These are phyloP conservation scores for Rhododendron griersonianum DNA, from an alignment of 148 eudicot species.

Conservation along the genomic window DNA sequence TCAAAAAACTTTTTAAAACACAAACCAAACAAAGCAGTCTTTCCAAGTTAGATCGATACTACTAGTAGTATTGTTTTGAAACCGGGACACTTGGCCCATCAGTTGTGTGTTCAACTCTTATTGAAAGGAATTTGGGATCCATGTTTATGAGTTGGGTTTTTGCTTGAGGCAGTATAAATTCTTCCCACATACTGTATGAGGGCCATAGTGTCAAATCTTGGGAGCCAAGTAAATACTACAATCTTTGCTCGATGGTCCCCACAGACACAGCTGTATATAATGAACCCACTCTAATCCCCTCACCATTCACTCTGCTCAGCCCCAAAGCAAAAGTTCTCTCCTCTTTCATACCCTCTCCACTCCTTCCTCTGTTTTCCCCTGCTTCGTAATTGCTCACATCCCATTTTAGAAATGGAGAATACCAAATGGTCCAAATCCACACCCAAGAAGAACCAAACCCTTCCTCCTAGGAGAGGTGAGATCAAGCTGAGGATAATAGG, in stretches of 20 bases:
- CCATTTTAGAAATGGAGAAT: conserved; percentile 4
- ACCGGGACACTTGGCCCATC: too few relatives aligned
- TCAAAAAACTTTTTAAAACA: too few relatives aligned
- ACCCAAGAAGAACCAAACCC: not conserved
- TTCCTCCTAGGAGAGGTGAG: conserved; percentile 21
- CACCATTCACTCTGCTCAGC: not conserved
- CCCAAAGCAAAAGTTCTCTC: not conserved
- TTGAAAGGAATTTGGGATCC: too few relatives aligned
- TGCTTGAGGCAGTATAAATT: too few relatives aligned
- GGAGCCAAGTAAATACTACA: not conserved
- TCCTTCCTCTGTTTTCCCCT: not conserved
- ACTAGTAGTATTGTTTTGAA: too few relatives aligned
- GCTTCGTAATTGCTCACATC: not conserved
- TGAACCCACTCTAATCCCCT: not conserved
- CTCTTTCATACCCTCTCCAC: not conserved
- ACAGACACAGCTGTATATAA: not conserved
- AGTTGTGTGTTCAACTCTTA: too few relatives aligned
- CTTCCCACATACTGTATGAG: too few relatives aligned
- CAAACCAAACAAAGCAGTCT: not conserved
- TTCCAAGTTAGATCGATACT: not conserved
- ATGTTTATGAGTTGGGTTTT: too few relatives aligned
- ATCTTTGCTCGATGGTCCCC: not conserved
- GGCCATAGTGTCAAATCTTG: not conserved
- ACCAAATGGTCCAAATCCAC: not conserved
- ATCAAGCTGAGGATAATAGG: conserved; percentile 8